Evolutionary conservation across 192 early-diverging fungal species (phyloP).

Genomic region (Entomortierella lignicola): DNA sequence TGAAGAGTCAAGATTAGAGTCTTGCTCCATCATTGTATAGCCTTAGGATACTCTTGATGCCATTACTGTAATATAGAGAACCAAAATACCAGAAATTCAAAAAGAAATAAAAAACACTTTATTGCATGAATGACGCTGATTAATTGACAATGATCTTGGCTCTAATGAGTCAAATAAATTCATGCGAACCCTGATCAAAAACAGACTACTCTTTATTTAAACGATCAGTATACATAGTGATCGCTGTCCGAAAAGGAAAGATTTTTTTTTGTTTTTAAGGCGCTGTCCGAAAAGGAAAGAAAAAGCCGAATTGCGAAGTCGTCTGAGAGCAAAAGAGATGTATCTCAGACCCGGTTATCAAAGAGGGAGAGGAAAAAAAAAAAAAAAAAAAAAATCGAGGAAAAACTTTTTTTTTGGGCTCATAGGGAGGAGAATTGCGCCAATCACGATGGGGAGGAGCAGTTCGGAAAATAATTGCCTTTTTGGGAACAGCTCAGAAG

Average conservation of each 20-base stretch:
- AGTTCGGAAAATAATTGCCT: constrained; percentile 4
- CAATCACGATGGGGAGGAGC: neutral
- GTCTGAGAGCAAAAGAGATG: neutral
- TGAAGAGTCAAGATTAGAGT: neutral
- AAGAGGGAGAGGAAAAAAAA: too few relatives aligned
- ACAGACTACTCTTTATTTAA: too few relatives aligned
- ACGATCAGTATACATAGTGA: too few relatives aligned
- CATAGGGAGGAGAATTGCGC: neutral
- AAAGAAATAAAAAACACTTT: too few relatives aligned
- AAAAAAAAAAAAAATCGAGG: too few relatives aligned
- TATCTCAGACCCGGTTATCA: too few relatives aligned
- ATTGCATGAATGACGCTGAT: too few relatives aligned
- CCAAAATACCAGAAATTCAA: neutral
- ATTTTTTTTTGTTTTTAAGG: neutral
- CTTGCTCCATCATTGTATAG: neutral
- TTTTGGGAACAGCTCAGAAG: neutral
- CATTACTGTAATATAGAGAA: neutral
- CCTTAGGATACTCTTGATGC: neutral
- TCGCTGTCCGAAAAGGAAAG: too few relatives aligned
- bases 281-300: constrained; percentile 5
- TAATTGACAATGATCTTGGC: too few relatives aligned
- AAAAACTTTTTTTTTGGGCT: constrained; percentile 2
- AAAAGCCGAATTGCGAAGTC: constrained; percentile 5
- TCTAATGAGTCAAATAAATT: too few relatives aligned
- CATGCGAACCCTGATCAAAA: too few relatives aligned